A percentile compares a stretch with the other conserved stretches of the same genome.
phyloP scores from a whole-genome alignment of 2,329 filamentous ascomycete species.

The Myotisia sp. region DNA sequence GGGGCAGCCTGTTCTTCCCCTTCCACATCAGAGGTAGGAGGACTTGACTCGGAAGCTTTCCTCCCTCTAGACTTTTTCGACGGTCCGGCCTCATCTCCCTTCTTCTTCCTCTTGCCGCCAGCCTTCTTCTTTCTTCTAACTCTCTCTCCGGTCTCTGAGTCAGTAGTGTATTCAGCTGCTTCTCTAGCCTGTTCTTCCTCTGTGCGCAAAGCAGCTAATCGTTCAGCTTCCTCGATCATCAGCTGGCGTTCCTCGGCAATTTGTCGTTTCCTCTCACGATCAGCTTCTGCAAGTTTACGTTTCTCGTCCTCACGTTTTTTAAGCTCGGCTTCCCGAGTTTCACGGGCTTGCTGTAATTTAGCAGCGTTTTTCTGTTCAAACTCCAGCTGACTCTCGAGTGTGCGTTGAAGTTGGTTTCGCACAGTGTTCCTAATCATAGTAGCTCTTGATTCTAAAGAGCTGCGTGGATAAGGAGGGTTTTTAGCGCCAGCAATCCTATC shows the following conservation, averaged over 20 bases:
- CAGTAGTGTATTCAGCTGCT: conserved; percentile 67
- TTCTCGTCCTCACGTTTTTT: conserved; percentile 64
- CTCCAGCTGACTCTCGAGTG: conserved; percentile 68
- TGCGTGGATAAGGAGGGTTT: conserved; percentile 71
- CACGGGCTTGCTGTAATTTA: conserved; percentile 67
- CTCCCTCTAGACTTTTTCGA: conserved; percentile 22
- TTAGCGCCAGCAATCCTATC: conserved; percentile 45
- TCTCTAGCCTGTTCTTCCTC: conserved; percentile 55
- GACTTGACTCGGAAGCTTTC: conserved; percentile 15
- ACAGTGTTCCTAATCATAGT: conserved; percentile 96
- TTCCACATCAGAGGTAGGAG: conserved; percentile 12
- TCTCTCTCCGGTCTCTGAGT: conserved; percentile 67
- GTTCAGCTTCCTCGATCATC: conserved; percentile 62
- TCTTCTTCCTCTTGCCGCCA: conserved; percentile 50
- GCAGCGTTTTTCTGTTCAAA: conserved; percentile 89
- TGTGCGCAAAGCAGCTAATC: conserved; percentile 53
- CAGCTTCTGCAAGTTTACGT: conserved; percentile 50
- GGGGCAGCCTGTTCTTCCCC: conserved; percentile 21
- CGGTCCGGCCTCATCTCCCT: conserved; percentile 34
- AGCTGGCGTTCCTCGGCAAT: conserved; percentile 73
- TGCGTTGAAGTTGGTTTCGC: conserved; percentile 76
- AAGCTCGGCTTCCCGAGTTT: conserved; percentile 67
- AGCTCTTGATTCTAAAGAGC: conserved; percentile 84
- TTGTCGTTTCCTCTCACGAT: conserved; percentile 61
- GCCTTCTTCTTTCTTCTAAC: conserved; percentile 47